phyloP scores from a whole-genome alignment of 164 flowering plant species.

The Liquidambar formosana region DNA sequence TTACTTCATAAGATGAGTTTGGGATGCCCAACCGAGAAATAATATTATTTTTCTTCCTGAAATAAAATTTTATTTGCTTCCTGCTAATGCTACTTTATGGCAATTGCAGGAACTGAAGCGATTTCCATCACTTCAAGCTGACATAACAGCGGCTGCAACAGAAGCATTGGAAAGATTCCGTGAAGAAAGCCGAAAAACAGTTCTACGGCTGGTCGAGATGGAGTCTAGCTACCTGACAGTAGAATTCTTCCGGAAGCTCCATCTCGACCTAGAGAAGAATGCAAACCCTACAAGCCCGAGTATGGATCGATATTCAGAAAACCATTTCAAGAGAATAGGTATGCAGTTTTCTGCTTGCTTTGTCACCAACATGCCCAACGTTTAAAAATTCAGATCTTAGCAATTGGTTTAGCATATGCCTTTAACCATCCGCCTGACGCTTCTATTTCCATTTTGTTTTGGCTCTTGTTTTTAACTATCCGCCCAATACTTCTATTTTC shows the following conservation, averaged over 20 bases:
- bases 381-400: too few species aligned
- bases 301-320: constrained; percentile 64
- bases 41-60: background rate
- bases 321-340: constrained; percentile 83
- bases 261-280: constrained; percentile 62
- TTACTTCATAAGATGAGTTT: background rate
- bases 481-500: background rate
- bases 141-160: constrained; percentile 86
- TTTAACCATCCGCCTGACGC: background rate
- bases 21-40: background rate
- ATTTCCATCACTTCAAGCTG: constrained; percentile 83
- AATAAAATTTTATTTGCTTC: background rate
- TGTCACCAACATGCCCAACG: too few species aligned
- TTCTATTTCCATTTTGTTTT: background rate
- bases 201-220: constrained; percentile 83
- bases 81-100: constrained; percentile 10
- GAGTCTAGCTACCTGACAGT: constrained; percentile 90
- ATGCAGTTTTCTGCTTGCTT: constrained; percentile 11
- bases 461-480: too few species aligned
- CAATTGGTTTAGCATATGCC: too few species aligned
- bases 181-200: constrained; percentile 86
- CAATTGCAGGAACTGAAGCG: constrained; percentile 75
- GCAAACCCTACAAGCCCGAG: constrained; percentile 43
- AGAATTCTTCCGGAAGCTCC: constrained; percentile 85
- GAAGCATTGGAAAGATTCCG: constrained; percentile 87